Base-by-base conservation (phyloP, 1,284 basidiomycete genomes). In the Sanghuangporus baumii region DNA sequence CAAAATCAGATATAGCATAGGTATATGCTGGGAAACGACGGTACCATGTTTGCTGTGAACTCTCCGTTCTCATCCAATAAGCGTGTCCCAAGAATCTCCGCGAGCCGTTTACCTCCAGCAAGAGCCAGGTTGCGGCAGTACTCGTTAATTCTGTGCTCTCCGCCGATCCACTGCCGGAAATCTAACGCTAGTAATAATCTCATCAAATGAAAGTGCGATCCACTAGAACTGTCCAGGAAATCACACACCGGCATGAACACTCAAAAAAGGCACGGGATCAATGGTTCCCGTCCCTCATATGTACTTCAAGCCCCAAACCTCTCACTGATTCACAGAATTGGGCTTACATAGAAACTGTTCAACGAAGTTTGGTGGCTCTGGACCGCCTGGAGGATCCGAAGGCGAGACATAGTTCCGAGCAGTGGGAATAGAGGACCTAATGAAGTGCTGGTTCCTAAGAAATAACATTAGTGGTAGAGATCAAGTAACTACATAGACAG, bases 91-190 rank as follows among this genome's bases (percentile, higher is more conserved):
- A 93, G 74, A 2, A 87, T 73, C 66, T 87, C 79, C 0, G 85
- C 84, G 2, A 94, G 78, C 12, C 77, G 75, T 63, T 81, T 79
- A 0, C 91, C 93, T 18, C 93, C 94, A 59, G 81, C 75, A 1
- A 89, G 67, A 0, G 94, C 94, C 26, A 96, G 80, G 6, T 79
- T 71, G 69, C 88, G 88, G 68, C 85, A 92, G 73, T 96, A 93
- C 3, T 75, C 78, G 69, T 88, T 87, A 65, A 96, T 94, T 61
- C 81, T 81, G 16, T 81, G 76, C 74, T 96, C 94, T 2, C 94
- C 94, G 0, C 94, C 94, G 20, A 96, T 77, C 82, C 85, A 89
- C 57, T 84, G 71, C 31, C 94, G 82, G 76, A 94, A 96, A 51
- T 88, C 81, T 8, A 96, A 72, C 0, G 93, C 93, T 84, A 65